Base-by-base conservation (phyloP, 192 early-diverging fungal genomes). In the Rhizoclosmatium globosum region DNA sequence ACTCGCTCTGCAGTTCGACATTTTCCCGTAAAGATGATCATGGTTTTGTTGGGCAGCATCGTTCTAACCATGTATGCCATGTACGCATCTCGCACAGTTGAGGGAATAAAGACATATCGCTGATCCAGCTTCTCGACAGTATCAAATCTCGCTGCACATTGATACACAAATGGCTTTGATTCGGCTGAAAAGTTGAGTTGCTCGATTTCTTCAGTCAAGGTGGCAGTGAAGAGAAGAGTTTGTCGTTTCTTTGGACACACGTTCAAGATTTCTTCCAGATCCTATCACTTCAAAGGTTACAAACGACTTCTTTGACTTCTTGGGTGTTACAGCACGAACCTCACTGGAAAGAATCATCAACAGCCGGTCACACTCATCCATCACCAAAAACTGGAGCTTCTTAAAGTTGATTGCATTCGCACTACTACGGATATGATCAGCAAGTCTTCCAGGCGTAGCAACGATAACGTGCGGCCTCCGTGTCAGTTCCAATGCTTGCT, bases 221-320 rank as follows among this genome's bases (percentile, higher is more conserved):
- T 99, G 31, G 98, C 98, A 9, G 96, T 96, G 81, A 98, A 99
- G 68, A 99, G 78, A 31, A 99, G 83, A 0, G 97, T 98, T 77
- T 99, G 97, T 0, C 98, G 89, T 64, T 93, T 89, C 61, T 89
- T 84, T 2, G 98, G 97, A 11, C 99, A 70, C 2, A 81, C 79
- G 38, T 89, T 85, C 64, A 99, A 86, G 72, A 99, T 96, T 0
- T 88, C 83, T 7, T 83, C 91, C 53, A 99, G 86, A 64, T 98
- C 94, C 11, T 91, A 81, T 6, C 92, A 31, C 31, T 31, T 31
- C 31, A 31, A 31, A 31, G 31, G 31, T 31, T 31, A 31, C 31
- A 31, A 31, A 31, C 31, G 31, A 31, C 0, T 31, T 31, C 31
- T 31, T 31, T 31, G 31, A 31, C 0, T 31, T 31, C 0, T 31